These are phyloP conservation scores for Brachypodium distachyon DNA, from an alignment of 202 grass and related monocot genomes.

Conservation along the genomic window DNA sequence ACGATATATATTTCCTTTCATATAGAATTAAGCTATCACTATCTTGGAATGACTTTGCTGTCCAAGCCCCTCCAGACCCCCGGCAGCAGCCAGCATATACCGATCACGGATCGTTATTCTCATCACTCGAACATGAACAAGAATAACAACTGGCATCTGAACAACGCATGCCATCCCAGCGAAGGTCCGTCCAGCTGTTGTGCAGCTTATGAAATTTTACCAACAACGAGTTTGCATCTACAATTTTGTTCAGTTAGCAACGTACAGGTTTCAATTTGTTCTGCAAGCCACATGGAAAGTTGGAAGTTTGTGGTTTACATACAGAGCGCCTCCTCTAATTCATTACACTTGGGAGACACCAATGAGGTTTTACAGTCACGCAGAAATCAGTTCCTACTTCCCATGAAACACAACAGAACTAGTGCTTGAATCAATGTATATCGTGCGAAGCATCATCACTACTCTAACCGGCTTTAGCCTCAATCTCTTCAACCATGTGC, in stretches of 20 bases:
- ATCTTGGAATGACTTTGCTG: too few relatives aligned
- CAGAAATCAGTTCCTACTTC: constrained; percentile 1
- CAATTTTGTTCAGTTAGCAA: neutral
- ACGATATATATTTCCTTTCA: too few relatives aligned
- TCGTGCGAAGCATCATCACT: neutral
- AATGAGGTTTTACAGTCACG: neutral
- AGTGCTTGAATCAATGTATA: constrained; percentile 16
- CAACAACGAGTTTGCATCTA: neutral
- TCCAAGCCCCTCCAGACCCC: too few relatives aligned
- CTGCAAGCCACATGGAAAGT: neutral
- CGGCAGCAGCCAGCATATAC: too few relatives aligned
- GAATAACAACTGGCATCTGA: neutral
- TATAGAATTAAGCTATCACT: too few relatives aligned
- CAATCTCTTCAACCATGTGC: constrained; percentile 19
- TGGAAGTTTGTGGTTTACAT: neutral
- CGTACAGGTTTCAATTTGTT: neutral
- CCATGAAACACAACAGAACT: neutral
- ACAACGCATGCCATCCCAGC: neutral
- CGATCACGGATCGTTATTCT: too few relatives aligned
- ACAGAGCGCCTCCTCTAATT: neutral
- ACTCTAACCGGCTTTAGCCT: constrained; percentile 1
- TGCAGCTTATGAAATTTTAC: neutral
- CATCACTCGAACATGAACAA: too few relatives aligned
- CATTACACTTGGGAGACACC: constrained; percentile 5
- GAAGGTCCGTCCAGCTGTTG: neutral